These are phyloP conservation scores for Pyrenochaeta sp. DNA, from an alignment of 2,329 filamentous ascomycete species.

Conservation along the genomic window DNA sequence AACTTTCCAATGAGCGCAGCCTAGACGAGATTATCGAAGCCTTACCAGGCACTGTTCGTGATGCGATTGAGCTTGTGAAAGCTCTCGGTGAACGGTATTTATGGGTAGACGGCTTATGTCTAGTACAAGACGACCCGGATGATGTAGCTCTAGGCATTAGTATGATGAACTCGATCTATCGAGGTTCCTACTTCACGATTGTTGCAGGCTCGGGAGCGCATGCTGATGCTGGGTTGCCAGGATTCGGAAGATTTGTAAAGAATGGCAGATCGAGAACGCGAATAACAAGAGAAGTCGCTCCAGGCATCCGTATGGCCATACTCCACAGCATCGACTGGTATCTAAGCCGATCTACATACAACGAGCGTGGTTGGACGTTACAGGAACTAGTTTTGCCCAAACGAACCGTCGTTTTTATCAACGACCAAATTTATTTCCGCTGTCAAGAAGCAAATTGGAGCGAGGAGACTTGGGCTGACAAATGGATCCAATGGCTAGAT, in stretches of 20 bases:
- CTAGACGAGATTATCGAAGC: background rate
- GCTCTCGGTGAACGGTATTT: constrained; percentile 9
- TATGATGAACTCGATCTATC: constrained; percentile 11
- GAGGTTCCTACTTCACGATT: constrained; percentile 8
- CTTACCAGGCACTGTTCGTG: constrained; percentile 5
- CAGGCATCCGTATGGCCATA: background rate
- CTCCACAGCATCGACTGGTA: constrained; percentile 9
- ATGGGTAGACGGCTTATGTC: constrained; percentile 13
- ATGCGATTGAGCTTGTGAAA: constrained; percentile 10
- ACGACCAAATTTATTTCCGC: constrained; percentile 5
- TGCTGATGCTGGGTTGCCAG: constrained; percentile 7
- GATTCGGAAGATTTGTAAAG: background rate
- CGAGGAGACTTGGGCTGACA: constrained; percentile 12
- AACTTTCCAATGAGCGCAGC: no score
- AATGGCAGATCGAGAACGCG: background rate
- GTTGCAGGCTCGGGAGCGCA: constrained; percentile 6
- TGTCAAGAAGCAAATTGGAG: constrained; percentile 11
- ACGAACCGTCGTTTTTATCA: constrained; percentile 7
- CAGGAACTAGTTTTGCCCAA: constrained; percentile 7
- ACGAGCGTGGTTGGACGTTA: constrained; percentile 8
- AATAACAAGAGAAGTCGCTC: background rate
- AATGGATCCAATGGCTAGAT: constrained; percentile 4
- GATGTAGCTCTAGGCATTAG: constrained; percentile 1
- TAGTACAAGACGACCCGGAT: constrained; percentile 10
- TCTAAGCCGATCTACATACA: constrained; percentile 5